Percentiles rank a stretch among this genome's conserved stretches.
phyloP scores from a whole-genome alignment of 306 rosid genomes.

The Purshia tridentata region DNA sequence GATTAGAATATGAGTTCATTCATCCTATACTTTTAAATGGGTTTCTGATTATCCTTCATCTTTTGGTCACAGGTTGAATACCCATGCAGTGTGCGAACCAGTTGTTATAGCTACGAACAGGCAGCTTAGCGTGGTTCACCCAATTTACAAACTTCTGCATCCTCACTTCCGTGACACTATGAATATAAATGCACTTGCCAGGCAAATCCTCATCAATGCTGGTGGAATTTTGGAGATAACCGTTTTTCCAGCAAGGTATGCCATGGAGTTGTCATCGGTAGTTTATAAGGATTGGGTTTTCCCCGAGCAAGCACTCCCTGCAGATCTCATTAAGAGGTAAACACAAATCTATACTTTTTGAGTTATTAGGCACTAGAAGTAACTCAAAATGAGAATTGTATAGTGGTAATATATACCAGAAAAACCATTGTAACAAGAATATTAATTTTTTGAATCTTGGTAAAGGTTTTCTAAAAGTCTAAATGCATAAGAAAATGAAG shows the following conservation, averaged over 20 bases:
- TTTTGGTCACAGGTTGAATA: conserved; percentile 46
- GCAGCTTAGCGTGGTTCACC: conserved; percentile 43
- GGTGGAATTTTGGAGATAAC: conserved; percentile 39
- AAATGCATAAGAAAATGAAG: neutral
- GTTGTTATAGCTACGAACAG: conserved; percentile 46
- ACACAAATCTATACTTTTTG: neutral
- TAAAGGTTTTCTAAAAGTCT: neutral
- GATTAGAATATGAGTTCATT: neutral
- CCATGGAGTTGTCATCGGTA: conserved; percentile 38
- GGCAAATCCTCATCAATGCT: conserved; percentile 41
- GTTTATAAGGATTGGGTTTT: conserved; percentile 41
- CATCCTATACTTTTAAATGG: neutral
- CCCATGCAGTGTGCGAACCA: conserved; percentile 72
- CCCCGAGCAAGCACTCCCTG: conserved; percentile 41
- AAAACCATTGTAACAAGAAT: too few species aligned
- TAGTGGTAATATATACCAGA: too few species aligned
- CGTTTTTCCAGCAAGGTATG: conserved; percentile 35
- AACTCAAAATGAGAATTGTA: neutral
- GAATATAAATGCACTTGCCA: conserved; percentile 42
- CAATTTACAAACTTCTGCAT: conserved; percentile 36
- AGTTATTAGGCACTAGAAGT: too few species aligned
- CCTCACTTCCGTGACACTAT: conserved; percentile 51
- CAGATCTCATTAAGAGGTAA: conserved; percentile 44
- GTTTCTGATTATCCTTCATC: neutral
- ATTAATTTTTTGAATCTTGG: too few species aligned